Percentiles rank a stretch among this genome's conserved stretches.
Evolutionary conservation across 306 rosid genomes (phyloP).

Genomic region (Oemleria cerasiformis): DNA sequence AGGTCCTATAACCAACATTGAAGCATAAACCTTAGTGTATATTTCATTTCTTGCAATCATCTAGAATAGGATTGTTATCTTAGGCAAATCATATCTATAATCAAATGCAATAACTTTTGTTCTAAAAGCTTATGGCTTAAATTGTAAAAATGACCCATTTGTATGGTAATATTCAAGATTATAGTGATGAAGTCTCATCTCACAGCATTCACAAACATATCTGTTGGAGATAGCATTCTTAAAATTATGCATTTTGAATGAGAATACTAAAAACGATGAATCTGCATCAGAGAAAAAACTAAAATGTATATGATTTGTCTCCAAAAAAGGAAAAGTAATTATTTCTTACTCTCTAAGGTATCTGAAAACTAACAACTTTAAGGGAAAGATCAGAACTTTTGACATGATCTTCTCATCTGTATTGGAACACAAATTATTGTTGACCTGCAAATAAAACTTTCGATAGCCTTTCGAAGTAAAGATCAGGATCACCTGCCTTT

Average conservation of each 20-base stretch:
- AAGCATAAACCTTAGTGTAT: conserved; percentile 29
- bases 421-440: conserved; percentile 1
- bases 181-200: background rate
- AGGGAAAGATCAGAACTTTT: background rate
- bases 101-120: background rate
- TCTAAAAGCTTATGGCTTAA: background rate
- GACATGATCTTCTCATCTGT: background rate
- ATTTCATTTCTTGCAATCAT: conserved; percentile 1
- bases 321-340: too few relatives aligned
- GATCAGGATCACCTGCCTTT: conserved; percentile 20
- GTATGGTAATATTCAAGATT: background rate
- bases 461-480: conserved; percentile 10
- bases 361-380: background rate
- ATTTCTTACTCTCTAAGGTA: too few relatives aligned
- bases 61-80: background rate
- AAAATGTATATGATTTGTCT: too few relatives aligned
- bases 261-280: too few relatives aligned
- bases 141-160: conserved; percentile 3
- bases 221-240: too few relatives aligned
- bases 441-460: background rate
- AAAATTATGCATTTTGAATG: too few relatives aligned
- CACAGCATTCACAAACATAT: background rate
- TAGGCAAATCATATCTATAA: background rate
- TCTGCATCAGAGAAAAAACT: too few relatives aligned
- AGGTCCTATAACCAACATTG: conserved; percentile 75